Conservation (phyloP, 2,329 filamentous ascomycete genomes). For the Penicillium sp. region DNA sequence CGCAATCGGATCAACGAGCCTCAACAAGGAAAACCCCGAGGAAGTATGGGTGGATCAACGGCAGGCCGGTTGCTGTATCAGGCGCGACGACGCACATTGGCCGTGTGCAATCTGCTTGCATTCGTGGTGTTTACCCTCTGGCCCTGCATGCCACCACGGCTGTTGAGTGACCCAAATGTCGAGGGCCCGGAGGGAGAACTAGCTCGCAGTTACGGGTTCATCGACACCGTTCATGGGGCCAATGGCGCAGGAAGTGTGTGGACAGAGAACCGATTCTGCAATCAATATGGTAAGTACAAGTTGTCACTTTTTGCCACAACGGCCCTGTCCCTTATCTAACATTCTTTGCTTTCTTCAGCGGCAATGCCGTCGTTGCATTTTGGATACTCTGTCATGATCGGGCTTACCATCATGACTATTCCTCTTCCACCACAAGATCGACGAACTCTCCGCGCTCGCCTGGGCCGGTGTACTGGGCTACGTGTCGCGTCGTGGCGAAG, state of each 20-base stretch:
- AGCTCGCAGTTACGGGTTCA: conserved; percentile 62
- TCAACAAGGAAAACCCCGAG: conserved; percentile 41
- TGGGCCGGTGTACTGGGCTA: conserved; percentile 41
- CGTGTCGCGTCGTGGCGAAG: conserved; percentile 55
- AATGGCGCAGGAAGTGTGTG: conserved; percentile 67
- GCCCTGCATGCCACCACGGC: conserved; percentile 63
- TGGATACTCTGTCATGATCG: conserved; percentile 73
- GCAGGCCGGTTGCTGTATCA: conserved; percentile 58
- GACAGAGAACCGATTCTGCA: conserved; percentile 73
- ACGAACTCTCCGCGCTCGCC: conserved; percentile 37
- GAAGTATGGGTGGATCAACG: conserved; percentile 42
- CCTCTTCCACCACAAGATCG: conserved; percentile 60
- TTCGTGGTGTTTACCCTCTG: conserved; percentile 62
- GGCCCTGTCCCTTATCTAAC: background rate
- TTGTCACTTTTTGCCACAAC: background rate
- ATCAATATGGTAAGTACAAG: conserved; percentile 64
- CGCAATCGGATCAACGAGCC: conserved; percentile 52
- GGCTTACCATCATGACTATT: conserved; percentile 67
- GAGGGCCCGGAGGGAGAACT: conserved; percentile 58
- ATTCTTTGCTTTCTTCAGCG: conserved; percentile 42
- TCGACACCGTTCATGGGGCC: conserved; percentile 60
- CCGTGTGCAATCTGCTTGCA: conserved; percentile 60
- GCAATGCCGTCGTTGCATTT: conserved; percentile 78
- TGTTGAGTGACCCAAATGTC: conserved; percentile 58
- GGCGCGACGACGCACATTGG: conserved; percentile 58